phyloP scores from a whole-genome alignment of 805 yeast genomes.

The Yarrowia sp. region DNA sequence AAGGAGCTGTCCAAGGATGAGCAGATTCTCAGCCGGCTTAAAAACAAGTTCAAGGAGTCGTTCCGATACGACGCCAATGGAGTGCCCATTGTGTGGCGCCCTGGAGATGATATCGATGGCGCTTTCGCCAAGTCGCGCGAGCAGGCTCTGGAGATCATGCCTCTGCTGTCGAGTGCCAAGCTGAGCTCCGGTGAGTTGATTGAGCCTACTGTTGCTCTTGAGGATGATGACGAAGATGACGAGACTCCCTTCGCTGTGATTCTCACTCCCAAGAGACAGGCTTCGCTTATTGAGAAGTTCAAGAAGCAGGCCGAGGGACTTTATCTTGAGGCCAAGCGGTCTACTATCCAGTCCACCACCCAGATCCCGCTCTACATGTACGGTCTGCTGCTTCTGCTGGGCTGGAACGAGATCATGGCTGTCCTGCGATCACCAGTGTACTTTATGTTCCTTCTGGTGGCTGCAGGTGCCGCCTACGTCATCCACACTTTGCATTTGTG shows the following conservation, averaged over 20 bases:
- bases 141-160: constrained; percentile 54
- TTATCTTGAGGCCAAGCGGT: constrained; percentile 83
- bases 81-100: constrained; percentile 77
- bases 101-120: constrained; percentile 65
- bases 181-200: constrained; percentile 49
- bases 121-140: constrained; percentile 60
- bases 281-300: constrained; percentile 54
- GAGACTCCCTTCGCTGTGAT: constrained; percentile 50
- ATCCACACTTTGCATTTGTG: constrained; percentile 68
- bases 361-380: constrained; percentile 84
- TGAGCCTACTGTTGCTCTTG: constrained; percentile 54
- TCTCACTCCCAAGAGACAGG: constrained; percentile 54
- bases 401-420: constrained; percentile 95
- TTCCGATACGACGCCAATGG: constrained; percentile 83
- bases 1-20: constrained; percentile 66
- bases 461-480: constrained; percentile 60
- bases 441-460: constrained; percentile 53
- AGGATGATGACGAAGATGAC: constrained; percentile 40
- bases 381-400: constrained; percentile 65
- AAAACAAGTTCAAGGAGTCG: constrained; percentile 75
- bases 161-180: constrained; percentile 55
- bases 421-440: constrained; percentile 82
- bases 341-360: constrained; percentile 70
- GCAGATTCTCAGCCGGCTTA: constrained; percentile 58
- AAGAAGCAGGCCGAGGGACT: constrained; percentile 73